Base-by-base conservation (phyloP, 306 rosid species). In the Astragalus membranaceus region DNA sequence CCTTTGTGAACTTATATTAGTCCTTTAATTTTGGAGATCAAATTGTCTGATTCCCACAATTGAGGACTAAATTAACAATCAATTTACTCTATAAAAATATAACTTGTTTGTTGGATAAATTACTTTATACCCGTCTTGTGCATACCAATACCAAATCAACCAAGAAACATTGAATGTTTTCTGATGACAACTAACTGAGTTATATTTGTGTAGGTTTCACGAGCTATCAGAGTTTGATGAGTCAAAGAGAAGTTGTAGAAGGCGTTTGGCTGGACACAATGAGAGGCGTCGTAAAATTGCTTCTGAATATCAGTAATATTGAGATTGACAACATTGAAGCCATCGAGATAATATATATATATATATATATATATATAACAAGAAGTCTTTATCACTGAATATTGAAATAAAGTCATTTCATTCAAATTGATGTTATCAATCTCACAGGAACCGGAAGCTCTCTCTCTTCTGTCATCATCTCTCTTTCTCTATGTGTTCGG, bases 211-310 rank as follows among this genome's bases (percentile, higher is more conserved):
- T 74, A 95, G 99, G 89, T 95, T 91, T 64, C 99, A 95, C 53
- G 82, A 77, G 59, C 17, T 91, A 7, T 15, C 85, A 10, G 97
- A 89, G 84, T 95, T 95, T 62, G 99, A 95, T 83, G 91, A 86
- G 11, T 20, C 76, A 3, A 95, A 95, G 73, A 88, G 88, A 79
- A 95, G 99, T 52, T 95, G 99, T 11, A 86, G 99, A 35, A 88
- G 85, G 73, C 93, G 99, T 17, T 80, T 95, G 81, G 99, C 96
- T 7, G 99, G 97, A 67, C 99, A 91, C 69, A 95, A 95, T 15
- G 86, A 87, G 78, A 85, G 97, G 84, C 95, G 99, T 12, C 80
- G 99, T 85, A 95, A 87, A 60, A 83, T 47, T 81, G 60, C 85
- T n/a, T 50, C 94, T 0, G 96, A 90, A 4, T 73, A 39, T 56